Conservation (phyloP, 176 grass and related monocot species). For the Juncus effusus region DNA sequence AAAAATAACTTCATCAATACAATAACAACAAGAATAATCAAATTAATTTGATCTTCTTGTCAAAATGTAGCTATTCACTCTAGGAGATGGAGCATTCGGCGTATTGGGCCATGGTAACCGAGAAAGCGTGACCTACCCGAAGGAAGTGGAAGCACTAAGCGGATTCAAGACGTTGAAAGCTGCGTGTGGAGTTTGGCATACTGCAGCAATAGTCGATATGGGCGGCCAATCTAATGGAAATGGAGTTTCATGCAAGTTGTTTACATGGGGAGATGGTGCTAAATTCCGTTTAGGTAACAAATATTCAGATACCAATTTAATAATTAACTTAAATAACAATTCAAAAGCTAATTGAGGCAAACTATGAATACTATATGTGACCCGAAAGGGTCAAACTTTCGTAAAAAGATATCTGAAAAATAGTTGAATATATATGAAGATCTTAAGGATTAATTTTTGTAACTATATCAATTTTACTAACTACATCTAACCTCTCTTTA, state of each 20-base stretch:
- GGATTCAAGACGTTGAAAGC: constrained; percentile 58
- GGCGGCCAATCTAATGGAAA: constrained; percentile 36
- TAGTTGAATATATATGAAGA: too few species aligned
- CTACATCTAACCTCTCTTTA: too few species aligned
- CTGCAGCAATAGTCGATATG: constrained; percentile 75
- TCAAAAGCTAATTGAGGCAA: too few species aligned
- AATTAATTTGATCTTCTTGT: neutral
- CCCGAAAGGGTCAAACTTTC: too few species aligned
- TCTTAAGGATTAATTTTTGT: too few species aligned
- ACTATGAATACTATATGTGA: too few species aligned
- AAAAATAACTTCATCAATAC: neutral
- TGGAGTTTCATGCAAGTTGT: constrained; percentile 57
- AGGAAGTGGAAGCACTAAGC: constrained; percentile 61
- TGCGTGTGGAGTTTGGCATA: constrained; percentile 90
- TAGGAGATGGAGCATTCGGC: constrained; percentile 89
- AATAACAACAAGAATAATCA: constrained; percentile 3
- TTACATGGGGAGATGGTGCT: constrained; percentile 92
- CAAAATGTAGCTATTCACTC: constrained; percentile 43
- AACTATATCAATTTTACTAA: too few species aligned
- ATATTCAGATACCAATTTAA: too few species aligned
- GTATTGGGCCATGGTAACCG: constrained; percentile 79
- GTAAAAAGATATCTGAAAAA: too few species aligned
- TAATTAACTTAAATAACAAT: too few species aligned
- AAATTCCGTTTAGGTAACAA: constrained; percentile 47
- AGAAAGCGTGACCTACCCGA: constrained; percentile 55